Percentiles rank a stretch among this genome's conserved stretches.
Evolutionary conservation across 2,329 filamentous ascomycete species (phyloP).

Genomic region (Aulographum hederae): DNA sequence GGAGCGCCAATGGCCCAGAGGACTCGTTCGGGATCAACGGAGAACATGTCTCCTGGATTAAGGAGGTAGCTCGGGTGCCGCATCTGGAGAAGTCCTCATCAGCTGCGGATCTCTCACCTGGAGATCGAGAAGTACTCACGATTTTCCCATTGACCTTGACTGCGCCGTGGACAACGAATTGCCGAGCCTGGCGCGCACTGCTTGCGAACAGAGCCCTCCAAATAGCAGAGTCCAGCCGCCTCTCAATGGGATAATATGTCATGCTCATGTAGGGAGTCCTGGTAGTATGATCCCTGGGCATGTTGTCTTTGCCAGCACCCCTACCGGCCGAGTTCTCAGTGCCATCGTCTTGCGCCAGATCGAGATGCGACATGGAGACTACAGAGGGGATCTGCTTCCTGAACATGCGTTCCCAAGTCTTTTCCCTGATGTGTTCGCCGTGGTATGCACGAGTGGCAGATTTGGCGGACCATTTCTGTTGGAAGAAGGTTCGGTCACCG

Average conservation of each 20-base stretch:
- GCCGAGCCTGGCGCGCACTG: slow-evolving; percentile 78
- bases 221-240: slow-evolving; percentile 83
- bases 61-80: slow-evolving; percentile 78
- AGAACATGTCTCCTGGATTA: slow-evolving; percentile 97
- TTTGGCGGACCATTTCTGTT: slow-evolving; percentile 96
- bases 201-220: slow-evolving; percentile 89
- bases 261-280: slow-evolving; percentile 85
- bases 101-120: neutral
- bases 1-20: slow-evolving; percentile 59
- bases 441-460: slow-evolving; percentile 71
- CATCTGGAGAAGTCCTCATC: slow-evolving; percentile 43
- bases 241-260: slow-evolving; percentile 81
- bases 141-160: slow-evolving; percentile 95
- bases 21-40: slow-evolving; percentile 77
- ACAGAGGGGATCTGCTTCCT: slow-evolving; percentile 62
- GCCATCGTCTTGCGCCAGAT: slow-evolving; percentile 67
- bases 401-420: slow-evolving; percentile 91
- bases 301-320: slow-evolving; percentile 52
- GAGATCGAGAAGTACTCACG: slow-evolving; percentile 9
- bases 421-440: slow-evolving; percentile 83
- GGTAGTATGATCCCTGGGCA: slow-evolving; percentile 6
- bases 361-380: slow-evolving; percentile 64
- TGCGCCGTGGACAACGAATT: slow-evolving; percentile 82
- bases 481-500: slow-evolving; percentile 58
- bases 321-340: slow-evolving; percentile 67